Evolutionary conservation across 768 basidiomycete genomes (phyloP).

Genomic region (Kwoniella shandongensis): DNA sequence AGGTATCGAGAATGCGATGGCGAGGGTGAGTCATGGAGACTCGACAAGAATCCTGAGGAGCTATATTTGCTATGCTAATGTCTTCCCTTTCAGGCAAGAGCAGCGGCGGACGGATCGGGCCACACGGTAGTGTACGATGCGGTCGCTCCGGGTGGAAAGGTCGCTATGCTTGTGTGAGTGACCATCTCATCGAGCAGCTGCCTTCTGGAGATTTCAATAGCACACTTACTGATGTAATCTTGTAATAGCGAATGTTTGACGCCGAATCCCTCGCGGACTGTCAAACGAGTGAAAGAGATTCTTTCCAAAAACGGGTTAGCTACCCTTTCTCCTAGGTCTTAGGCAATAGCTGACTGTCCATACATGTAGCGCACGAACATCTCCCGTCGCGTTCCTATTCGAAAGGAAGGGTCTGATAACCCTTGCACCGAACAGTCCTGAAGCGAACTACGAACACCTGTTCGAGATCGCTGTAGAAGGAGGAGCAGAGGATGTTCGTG

Average conservation of each 20-base stretch:
- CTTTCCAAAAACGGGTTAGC: slow-evolving; percentile 39
- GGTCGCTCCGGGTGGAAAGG: slow-evolving; percentile 45
- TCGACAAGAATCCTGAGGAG: no score
- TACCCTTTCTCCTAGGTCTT: no score
- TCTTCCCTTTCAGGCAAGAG: slow-evolving; percentile 23
- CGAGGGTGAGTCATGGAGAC: slow-evolving; percentile 23
- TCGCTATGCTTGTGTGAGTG: slow-evolving; percentile 51
- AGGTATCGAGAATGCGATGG: slow-evolving; percentile 43
- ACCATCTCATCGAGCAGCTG: background rate
- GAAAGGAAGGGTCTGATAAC: slow-evolving; percentile 47
- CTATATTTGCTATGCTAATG: no score
- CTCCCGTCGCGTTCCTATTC: slow-evolving; percentile 46
- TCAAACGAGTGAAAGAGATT: slow-evolving; percentile 42
- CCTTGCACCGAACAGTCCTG: slow-evolving; percentile 12
- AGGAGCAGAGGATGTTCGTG: slow-evolving; percentile 50
- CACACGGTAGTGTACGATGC: slow-evolving; percentile 49
- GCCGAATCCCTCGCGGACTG: slow-evolving; percentile 39
- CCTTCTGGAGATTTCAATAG: background rate
- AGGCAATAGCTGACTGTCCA: no score
- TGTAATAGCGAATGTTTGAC: slow-evolving; percentile 49
- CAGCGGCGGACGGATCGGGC: slow-evolving; percentile 37
- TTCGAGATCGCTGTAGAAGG: slow-evolving; percentile 48
- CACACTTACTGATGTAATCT: no score
- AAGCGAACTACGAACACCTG: slow-evolving; percentile 40
- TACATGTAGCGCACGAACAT: slow-evolving; percentile 36